Evolutionary conservation across 805 yeast genomes (phyloP).

Genomic region (Suhomyces vadensis): DNA sequence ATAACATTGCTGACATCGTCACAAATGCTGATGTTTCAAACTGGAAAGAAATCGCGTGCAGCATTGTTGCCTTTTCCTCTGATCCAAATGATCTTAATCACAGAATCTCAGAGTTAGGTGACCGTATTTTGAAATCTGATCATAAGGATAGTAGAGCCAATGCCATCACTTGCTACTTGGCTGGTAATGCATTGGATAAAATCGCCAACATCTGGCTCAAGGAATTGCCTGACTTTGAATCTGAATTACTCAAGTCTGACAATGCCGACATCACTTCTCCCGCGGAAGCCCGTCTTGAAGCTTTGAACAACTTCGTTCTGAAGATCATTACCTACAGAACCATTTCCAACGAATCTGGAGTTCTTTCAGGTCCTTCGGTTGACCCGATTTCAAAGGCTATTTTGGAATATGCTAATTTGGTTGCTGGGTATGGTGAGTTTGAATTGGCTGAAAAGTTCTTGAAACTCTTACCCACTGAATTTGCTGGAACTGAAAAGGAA

Average conservation of each 20-base stretch:
- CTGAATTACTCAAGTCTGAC: constrained; percentile 42
- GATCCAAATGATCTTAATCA: constrained; percentile 51
- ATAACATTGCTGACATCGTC: constrained; percentile 66
- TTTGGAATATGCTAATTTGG: constrained; percentile 77
- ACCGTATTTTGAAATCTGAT: constrained; percentile 52
- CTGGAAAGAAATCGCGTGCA: constrained; percentile 82
- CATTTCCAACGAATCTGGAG: constrained; percentile 38
- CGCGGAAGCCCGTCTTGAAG: constrained; percentile 80
- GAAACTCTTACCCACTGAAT: constrained; percentile 67
- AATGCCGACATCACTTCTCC: constrained; percentile 55
- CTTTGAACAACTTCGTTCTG: constrained; percentile 79
- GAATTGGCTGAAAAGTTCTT: constrained; percentile 76
- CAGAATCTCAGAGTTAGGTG: constrained; percentile 70
- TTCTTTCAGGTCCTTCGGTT: constrained; percentile 44
- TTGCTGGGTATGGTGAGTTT: constrained; percentile 80
- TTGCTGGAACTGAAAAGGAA: constrained; percentile 74
- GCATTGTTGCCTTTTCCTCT: constrained; percentile 58
- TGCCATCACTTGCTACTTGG: constrained; percentile 76
- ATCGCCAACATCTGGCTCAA: constrained; percentile 81
- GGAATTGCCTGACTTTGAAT: constrained; percentile 54
- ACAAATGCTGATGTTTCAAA: constrained; percentile 71
- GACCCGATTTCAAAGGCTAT: constrained; percentile 59
- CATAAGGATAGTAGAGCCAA: constrained; percentile 54
- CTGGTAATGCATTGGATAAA: constrained; percentile 79
- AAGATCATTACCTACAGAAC: constrained; percentile 76